Evolutionary conservation across 2,329 filamentous ascomycete genomes (phyloP).

Genomic region (Trichoderma atrobrunneum): DNA sequence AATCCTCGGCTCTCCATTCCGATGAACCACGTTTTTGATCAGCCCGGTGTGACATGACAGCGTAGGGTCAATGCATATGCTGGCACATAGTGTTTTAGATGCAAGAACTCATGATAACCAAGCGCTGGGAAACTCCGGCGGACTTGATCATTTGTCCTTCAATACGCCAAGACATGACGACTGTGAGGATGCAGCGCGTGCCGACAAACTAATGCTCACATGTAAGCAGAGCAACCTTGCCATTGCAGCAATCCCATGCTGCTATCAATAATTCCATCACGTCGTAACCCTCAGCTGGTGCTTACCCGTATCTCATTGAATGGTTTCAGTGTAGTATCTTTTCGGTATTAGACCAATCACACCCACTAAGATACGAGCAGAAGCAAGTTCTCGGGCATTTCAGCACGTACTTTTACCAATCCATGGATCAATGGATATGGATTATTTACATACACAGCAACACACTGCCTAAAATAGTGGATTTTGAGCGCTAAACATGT

Average conservation of each 20-base stretch:
- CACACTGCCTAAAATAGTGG: not conserved
- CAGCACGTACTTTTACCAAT: not conserved
- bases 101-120: not conserved
- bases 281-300: not conserved
- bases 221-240: not conserved
- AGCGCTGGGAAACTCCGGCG: not conserved
- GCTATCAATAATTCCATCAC: not conserved
- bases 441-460: not conserved
- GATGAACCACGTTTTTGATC: not conserved
- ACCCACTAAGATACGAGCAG: not conserved
- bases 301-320: not conserved
- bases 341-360: not conserved
- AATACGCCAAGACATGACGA: not conserved
- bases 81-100: not conserved
- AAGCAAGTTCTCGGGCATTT: not conserved
- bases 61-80: not conserved
- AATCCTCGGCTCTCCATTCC: not conserved
- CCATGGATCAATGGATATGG: not conserved
- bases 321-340: not conserved
- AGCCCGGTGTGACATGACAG: not conserved
- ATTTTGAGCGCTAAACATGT: not conserved
- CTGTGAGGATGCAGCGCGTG: not conserved
- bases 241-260: not conserved
- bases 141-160: not conserved
- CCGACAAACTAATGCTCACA: not conserved